Conservation (phyloP, 139 green algal genomes). For the Penium margaritaceum region DNA sequence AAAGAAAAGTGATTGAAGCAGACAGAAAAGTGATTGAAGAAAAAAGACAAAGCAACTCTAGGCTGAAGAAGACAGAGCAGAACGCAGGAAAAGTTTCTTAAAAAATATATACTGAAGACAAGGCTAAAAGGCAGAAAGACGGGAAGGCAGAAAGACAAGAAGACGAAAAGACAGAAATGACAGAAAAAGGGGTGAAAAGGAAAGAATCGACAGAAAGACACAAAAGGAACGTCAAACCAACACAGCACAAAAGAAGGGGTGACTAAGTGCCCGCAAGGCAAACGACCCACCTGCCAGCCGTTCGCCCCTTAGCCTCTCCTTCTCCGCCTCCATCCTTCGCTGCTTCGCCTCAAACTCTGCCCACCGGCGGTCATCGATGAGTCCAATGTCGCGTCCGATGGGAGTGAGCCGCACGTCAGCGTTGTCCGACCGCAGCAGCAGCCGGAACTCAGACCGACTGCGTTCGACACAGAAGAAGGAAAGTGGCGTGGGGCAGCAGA, state of each 20-base stretch:
- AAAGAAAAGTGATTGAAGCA: too few relatives aligned
- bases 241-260: neutral
- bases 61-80: too few relatives aligned
- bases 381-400: slow-evolving; percentile 70
- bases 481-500: neutral
- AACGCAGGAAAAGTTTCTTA: too few relatives aligned
- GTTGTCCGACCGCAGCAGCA: slow-evolving; percentile 88
- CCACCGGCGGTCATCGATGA: slow-evolving; percentile 76
- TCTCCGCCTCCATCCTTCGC: slow-evolving; percentile 64
- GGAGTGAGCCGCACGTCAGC: slow-evolving; percentile 84
- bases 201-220: too few relatives aligned
- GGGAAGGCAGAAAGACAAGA: neutral
- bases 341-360: slow-evolving; percentile 54
- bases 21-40: too few relatives aligned
- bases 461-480: neutral
- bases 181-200: too few relatives aligned
- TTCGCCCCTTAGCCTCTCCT: slow-evolving; percentile 53
- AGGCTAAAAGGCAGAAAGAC: neutral
- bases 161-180: too few relatives aligned
- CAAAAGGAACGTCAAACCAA: too few relatives aligned
- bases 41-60: too few relatives aligned
- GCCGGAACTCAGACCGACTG: slow-evolving; percentile 78
- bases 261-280: neutral
- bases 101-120: too few relatives aligned
- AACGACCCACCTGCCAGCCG: neutral